These are phyloP conservation scores for Cercospora nicotianae DNA, from an alignment of 2,329 filamentous ascomycete species.

Conservation along the genomic window DNA sequence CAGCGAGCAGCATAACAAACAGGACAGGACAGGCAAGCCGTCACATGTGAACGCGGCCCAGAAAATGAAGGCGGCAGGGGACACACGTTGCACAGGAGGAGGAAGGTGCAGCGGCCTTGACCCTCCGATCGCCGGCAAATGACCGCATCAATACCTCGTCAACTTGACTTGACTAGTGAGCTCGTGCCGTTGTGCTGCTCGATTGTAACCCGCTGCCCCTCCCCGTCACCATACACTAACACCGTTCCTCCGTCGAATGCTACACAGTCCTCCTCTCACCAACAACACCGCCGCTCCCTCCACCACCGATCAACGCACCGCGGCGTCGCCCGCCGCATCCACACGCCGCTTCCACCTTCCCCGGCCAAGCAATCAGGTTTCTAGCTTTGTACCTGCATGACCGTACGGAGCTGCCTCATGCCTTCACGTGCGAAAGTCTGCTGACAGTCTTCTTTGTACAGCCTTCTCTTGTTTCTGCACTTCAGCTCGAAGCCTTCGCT, in stretches of 20 bases:
- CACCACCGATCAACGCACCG: not conserved
- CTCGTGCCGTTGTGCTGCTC: not conserved
- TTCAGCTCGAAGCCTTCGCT: not conserved
- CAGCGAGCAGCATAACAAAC: not conserved
- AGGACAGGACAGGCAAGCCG: not conserved
- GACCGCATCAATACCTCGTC: not conserved
- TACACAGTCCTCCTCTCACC: not conserved
- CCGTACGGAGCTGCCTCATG: not conserved
- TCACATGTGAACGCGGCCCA: not conserved
- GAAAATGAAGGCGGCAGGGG: too few species aligned
- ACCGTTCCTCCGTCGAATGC: not conserved
- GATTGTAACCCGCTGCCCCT: not conserved
- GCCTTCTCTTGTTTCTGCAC: not conserved
- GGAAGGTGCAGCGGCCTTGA: not conserved
- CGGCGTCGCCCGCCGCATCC: not conserved
- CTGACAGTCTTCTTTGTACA: not conserved
- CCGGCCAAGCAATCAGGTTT: not conserved
- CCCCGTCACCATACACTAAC: not conserved
- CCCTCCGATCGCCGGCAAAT: not conserved
- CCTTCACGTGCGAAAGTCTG: slow-evolving; percentile 9
- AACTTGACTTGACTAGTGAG: not conserved
- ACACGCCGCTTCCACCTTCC: not conserved
- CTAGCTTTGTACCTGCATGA: slow-evolving; percentile 12
- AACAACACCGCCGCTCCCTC: not conserved
- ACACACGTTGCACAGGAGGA: not conserved